Evolutionary conservation across 495 filamentous ascomycete species (phyloP), one percentile per base, ranked within the genome.

Genomic region (Lasiosphaeria ovina): DNA sequence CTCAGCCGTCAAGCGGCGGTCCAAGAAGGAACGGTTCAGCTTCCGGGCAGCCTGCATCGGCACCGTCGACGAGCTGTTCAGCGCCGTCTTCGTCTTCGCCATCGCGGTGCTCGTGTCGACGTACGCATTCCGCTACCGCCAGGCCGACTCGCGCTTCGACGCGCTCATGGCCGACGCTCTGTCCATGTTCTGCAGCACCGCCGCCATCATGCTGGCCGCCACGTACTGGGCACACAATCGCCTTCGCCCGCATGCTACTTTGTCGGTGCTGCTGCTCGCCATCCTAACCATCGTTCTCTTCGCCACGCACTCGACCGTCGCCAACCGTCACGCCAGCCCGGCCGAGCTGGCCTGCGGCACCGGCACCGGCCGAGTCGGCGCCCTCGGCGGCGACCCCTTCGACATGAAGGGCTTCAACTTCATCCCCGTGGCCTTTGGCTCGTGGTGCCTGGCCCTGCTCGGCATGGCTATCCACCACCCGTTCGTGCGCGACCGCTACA

Each of bases 91-190:
- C 24, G 54, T 66, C 42, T 66, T 66, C 34, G 50, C 52, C 60
- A 51, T 60, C 12, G 48, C 64, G 32, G 57, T 66, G 4, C 56
- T 66, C 3, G 61, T 61, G 33, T 66, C 64, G 16, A 61, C 60
- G 17, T 66, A 55, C 40, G 64, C 60, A 16, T 66, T 58, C 50
- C 64, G 64, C 16, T 63, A 62, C 54, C 24, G 24, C 24, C 42
- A 36, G 31, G 63, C 64, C 40, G 61, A 67, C 47, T 36, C 62
- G 35, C 55, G 62, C 36, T 68, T 68, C 59, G 62, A 64, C 59
- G 59, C 55, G 16, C 56, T 62, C 52, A 64, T 68, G 62, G 62
- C 65, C 52, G 60, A 68, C 59, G 62, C 54, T 10, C 56, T 68
- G 4, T 53, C 49, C 64, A 51, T 61, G 54, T 50, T 63, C 40